Evolutionary conservation across 352 stramenopile genomes (phyloP).

Genomic region (Globisporangium orthogonon): DNA sequence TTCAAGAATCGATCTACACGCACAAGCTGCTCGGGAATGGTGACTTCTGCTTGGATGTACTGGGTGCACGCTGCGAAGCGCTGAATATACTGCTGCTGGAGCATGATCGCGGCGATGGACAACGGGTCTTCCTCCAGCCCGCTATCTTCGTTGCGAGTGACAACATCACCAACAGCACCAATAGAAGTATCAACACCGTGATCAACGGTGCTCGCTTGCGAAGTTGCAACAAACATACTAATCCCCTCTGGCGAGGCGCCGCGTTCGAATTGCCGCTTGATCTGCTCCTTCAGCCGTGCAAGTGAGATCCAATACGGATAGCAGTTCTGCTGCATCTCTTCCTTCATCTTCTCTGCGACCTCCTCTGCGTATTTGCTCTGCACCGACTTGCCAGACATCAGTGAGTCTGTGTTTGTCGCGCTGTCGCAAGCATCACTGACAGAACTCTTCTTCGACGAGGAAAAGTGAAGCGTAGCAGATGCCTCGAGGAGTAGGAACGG

Average conservation of each 20-base stretch:
- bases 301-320: constrained; percentile 41
- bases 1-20: constrained; percentile 15
- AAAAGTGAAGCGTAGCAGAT: background rate
- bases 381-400: constrained; percentile 24
- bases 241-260: background rate
- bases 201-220: background rate
- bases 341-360: constrained; percentile 38
- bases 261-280: constrained; percentile 19
- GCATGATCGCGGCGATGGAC: background rate
- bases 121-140: background rate
- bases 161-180: background rate
- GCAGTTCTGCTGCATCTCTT: constrained; percentile 32
- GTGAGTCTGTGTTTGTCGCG: no score
- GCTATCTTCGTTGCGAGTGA: background rate
- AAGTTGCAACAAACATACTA: background rate
- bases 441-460: background rate
- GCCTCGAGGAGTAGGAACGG: constrained; percentile 29
- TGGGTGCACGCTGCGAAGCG: constrained; percentile 4
- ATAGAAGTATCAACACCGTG: background rate
- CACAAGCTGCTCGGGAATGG: constrained; percentile 5
- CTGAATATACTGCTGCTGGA: background rate
- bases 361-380: constrained; percentile 38
- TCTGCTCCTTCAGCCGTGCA: constrained; percentile 24
- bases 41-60: constrained; percentile 5
- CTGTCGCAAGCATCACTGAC: background rate